Percentiles rank a stretch among this genome's conserved stretches.
Conservation (phyloP, 345 rosid species). For the Citrus hindsii region DNA sequence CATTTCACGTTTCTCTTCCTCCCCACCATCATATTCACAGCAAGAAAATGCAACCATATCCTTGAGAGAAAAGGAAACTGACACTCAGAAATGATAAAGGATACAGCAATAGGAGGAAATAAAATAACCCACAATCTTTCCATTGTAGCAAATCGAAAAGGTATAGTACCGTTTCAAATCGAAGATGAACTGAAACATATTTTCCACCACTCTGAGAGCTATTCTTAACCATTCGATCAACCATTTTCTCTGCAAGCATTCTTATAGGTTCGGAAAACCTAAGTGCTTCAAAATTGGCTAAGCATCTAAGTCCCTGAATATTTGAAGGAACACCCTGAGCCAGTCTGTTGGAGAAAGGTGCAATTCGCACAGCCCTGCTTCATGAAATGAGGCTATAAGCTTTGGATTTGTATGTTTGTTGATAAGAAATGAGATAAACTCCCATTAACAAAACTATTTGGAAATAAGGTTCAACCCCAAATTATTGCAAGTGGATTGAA, state of each 20-base stretch:
- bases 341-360: conserved; percentile 94
- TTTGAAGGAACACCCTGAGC: conserved; percentile 79
- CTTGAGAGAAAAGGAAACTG: conserved; percentile 30
- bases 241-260: conserved; percentile 87
- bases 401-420: neutral
- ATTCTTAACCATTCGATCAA: conserved; percentile 70
- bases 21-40: conserved; percentile 95
- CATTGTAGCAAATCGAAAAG: neutral
- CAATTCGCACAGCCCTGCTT: conserved; percentile 92
- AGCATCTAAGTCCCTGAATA: conserved; percentile 84
- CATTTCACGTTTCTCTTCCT: conserved; percentile 86
- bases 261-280: conserved; percentile 86
- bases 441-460: neutral
- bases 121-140: neutral
- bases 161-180: conserved; percentile 74
- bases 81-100: conserved; percentile 8
- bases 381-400: conserved; percentile 10
- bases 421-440: neutral
- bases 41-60: conserved; percentile 99
- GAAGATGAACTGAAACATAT: conserved; percentile 97
- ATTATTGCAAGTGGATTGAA: neutral
- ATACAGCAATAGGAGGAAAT: neutral
- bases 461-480: neutral
- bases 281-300: conserved; percentile 78
- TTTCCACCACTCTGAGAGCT: conserved; percentile 64